Percentiles rank a stretch among this genome's conserved stretches.
These are phyloP conservation scores for Calendula officinalis DNA, from an alignment of 129 eudicot species.

Conservation along the genomic window DNA sequence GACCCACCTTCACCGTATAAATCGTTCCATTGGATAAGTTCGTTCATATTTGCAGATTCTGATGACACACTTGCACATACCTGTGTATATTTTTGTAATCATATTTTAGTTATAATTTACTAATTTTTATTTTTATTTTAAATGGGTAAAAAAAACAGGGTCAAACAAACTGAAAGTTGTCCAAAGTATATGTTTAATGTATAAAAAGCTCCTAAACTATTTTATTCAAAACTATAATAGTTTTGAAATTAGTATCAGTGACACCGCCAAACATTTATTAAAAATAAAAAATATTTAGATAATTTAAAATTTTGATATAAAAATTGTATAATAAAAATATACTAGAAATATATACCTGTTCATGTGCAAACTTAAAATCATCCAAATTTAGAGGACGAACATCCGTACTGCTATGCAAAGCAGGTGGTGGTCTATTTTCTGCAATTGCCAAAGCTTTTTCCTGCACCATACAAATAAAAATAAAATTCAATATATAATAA, in stretches of 20 bases:
- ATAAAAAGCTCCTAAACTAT: not conserved
- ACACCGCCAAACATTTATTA: too few species aligned
- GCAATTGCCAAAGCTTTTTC: constrained; percentile 74
- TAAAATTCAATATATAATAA: too few species aligned
- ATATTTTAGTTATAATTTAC: not conserved
- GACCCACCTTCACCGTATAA: constrained; percentile 97
- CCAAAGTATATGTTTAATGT: not conserved
- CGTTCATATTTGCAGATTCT: constrained; percentile 84
- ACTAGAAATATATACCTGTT: constrained; percentile 53
- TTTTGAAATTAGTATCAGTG: not conserved
- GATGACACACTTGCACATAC: constrained; percentile 96
- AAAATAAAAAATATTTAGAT: too few species aligned
- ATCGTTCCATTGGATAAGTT: constrained; percentile 90
- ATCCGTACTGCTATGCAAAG: constrained; percentile 67
- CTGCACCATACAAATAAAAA: constrained; percentile 37
- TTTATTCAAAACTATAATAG: not conserved
- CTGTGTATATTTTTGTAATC: constrained; percentile 21
- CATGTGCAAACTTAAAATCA: constrained; percentile 87
- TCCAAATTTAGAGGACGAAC: constrained; percentile 72
- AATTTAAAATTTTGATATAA: too few species aligned
- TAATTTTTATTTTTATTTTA: not conserved
- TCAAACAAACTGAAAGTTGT: not conserved
- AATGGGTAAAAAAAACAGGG: too few species aligned
- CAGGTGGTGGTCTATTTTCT: constrained; percentile 66
- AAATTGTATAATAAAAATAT: too few species aligned